Conservation (phyloP, 768 basidiomycete genomes). For the Amanita brunnescens region DNA sequence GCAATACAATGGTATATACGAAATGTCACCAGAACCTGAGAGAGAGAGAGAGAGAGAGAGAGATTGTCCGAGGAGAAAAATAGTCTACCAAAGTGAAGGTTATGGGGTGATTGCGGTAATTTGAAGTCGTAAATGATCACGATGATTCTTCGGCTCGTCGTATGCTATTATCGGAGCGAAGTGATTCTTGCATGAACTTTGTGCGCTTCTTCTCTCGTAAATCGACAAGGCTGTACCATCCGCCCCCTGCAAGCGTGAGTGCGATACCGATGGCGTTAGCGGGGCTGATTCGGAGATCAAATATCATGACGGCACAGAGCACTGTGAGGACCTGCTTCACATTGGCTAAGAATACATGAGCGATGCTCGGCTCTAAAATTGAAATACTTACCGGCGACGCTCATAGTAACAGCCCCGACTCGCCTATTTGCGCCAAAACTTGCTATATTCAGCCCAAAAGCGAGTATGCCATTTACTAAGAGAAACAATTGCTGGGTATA, state of each 20-base stretch:
- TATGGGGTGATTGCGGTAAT: no score
- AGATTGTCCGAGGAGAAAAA: no score
- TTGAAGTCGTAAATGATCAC: no score
- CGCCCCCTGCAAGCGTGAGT: conserved; percentile 82
- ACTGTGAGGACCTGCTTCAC: conserved; percentile 93
- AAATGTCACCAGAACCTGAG: no score
- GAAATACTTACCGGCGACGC: conserved; percentile 62
- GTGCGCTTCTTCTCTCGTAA: conserved; percentile 33
- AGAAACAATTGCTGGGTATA: conserved; percentile 42
- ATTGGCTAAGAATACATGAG: conserved; percentile 43
- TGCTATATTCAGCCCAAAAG: conserved; percentile 89
- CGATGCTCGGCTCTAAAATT: not conserved
- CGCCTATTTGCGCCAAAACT: conserved; percentile 95
- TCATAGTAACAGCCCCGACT: conserved; percentile 85
- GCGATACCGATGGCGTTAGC: conserved; percentile 78
- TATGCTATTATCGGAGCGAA: not conserved
- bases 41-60: no score
- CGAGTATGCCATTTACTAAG: conserved; percentile 73
- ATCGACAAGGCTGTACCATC: conserved; percentile 68
- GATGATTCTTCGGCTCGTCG: no score
- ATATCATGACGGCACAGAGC: conserved; percentile 73
- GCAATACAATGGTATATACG: not conserved
- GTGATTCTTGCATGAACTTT: not conserved
- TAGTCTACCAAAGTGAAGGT: no score
- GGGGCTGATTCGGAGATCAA: conserved; percentile 71